These are phyloP conservation scores for Pilatotrama ljubarskyi DNA, from an alignment of 768 basidiomycete genomes.

Conservation along the genomic window DNA sequence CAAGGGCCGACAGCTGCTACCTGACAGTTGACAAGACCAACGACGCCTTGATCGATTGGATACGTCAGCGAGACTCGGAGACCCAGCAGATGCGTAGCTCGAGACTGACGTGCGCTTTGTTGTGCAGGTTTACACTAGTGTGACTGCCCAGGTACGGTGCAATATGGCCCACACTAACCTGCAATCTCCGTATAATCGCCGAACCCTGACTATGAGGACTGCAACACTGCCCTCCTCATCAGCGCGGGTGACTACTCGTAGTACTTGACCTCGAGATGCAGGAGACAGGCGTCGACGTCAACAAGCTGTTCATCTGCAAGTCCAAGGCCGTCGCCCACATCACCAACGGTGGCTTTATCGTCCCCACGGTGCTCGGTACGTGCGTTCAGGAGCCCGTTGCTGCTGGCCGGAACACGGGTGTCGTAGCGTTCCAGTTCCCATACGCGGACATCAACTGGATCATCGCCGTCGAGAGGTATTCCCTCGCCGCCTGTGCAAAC, in stretches of 20 bases:
- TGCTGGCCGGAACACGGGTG: constrained; percentile 10
- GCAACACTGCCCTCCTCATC: constrained; percentile 37
- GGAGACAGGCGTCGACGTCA: constrained; percentile 41
- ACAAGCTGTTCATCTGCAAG: constrained; percentile 59
- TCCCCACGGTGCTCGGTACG: constrained; percentile 20
- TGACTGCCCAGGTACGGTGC: constrained; percentile 6
- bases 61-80: no score
- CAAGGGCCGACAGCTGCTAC: constrained; percentile 44
- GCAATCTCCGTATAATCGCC: constrained; percentile 26
- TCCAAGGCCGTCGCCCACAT: constrained; percentile 44
- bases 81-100: background rate
- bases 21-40: constrained; percentile 37
- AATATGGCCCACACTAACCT: constrained; percentile 28
- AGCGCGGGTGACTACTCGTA: constrained; percentile 46
- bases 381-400: constrained; percentile 11
- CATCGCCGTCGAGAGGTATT: background rate
- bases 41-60: constrained; percentile 47
- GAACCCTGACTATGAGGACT: constrained; percentile 36
- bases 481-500: background rate
- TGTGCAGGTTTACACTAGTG: constrained; percentile 41
- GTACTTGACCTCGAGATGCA: constrained; percentile 54
- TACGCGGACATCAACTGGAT: background rate
- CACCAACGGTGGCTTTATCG: constrained; percentile 57
- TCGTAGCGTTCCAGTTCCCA: constrained; percentile 14
- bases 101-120: background rate